A percentile compares a stretch with the other conserved stretches of the same genome.
These are phyloP conservation scores for Auriscalpium microsporum DNA, from an alignment of 768 basidiomycete species.

Conservation along the genomic window DNA sequence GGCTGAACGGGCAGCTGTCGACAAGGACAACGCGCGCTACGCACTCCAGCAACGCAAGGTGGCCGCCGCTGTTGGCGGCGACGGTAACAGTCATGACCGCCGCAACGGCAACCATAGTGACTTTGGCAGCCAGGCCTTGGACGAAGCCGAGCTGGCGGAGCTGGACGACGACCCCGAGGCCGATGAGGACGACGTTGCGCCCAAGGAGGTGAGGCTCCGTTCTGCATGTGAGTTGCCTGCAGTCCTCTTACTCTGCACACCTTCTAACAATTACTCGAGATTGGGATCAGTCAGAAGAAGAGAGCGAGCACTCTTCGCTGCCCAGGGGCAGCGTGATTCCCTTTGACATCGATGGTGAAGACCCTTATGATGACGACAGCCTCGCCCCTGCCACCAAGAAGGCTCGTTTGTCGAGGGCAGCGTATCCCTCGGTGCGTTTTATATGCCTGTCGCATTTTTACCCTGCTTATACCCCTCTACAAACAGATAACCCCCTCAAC, in stretches of 20 bases:
- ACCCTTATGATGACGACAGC: too few relatives aligned
- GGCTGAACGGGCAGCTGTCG: neutral
- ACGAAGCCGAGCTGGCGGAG: too few relatives aligned
- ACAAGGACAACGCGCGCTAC: neutral
- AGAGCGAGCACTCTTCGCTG: neutral
- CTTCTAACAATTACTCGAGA: neutral
- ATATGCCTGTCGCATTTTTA: neutral
- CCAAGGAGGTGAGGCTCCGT: neutral
- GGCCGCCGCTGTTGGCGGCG: neutral
- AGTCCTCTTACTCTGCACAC: neutral
- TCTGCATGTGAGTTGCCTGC: neutral
- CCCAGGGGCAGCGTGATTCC: neutral
- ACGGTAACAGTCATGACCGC: neutral
- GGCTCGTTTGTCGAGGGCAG: neutral
- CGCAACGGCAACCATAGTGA: neutral
- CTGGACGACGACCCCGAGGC: too few relatives aligned
- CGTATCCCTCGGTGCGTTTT: neutral
- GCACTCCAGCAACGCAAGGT: neutral
- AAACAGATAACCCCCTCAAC: neutral
- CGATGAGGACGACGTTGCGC: neutral
- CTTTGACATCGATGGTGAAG: too few relatives aligned
- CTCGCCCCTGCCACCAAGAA: neutral
- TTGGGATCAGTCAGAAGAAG: neutral
- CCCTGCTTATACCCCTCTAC: neutral
- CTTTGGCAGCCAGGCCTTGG: too few relatives aligned